phyloP scores from a whole-genome alignment of 2,329 filamentous ascomycete species.

The Phaeosphaeria sp. region DNA sequence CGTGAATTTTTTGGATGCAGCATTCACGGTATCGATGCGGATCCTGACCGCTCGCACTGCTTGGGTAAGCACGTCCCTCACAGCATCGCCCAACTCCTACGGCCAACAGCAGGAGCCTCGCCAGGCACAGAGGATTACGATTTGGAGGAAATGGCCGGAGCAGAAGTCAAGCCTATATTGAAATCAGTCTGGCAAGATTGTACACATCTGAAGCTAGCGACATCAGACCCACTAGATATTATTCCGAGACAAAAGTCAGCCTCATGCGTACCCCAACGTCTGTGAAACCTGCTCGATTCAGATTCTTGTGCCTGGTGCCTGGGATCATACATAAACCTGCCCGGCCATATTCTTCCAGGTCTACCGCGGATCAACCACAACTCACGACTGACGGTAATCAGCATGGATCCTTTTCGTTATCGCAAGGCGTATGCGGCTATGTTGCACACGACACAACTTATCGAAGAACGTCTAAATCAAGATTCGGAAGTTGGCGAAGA shows the following conservation, averaged over 20 bases:
- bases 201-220: background rate
- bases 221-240: background rate
- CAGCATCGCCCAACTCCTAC: constrained; percentile 14
- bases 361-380: background rate
- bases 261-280: constrained; percentile 11
- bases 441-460: constrained; percentile 43
- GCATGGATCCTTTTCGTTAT: constrained; percentile 47
- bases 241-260: constrained; percentile 10
- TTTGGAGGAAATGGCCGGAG: constrained; percentile 27
- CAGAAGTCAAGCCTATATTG: constrained; percentile 14
- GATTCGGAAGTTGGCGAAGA: constrained; percentile 16
- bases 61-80: constrained; percentile 31
- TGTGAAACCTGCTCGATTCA: constrained; percentile 1
- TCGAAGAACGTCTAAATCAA: constrained; percentile 39
- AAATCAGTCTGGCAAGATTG: constrained; percentile 12
- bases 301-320: constrained; percentile 8
- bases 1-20: constrained; percentile 22
- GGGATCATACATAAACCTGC: background rate
- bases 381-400: constrained; percentile 23
- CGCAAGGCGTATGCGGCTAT: constrained; percentile 47
- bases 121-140: constrained; percentile 12
- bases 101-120: constrained; percentile 15
- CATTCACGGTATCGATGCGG: constrained; percentile 14
- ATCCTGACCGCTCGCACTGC: constrained; percentile 26
- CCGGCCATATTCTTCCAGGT: background rate